Evolutionary conservation across 2,329 filamentous ascomycete genomes (phyloP), one percentile per base, ranked within the genome.

Genomic region (Cladophialophora exuberans): DNA sequence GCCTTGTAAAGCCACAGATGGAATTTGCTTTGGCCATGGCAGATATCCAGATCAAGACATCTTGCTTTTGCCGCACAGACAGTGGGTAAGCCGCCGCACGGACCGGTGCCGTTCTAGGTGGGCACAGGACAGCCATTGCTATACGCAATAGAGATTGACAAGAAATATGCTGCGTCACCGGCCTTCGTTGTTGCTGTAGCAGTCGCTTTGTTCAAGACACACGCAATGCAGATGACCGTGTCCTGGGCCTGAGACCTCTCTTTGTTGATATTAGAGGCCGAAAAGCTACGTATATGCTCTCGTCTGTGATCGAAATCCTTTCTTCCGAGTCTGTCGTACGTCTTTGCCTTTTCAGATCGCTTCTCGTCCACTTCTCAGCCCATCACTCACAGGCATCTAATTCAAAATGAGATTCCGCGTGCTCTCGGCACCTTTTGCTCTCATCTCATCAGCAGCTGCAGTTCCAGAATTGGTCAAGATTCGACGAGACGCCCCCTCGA

Each of bases 11-110:
- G 55, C 69, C 75, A 59, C 77, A 81, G 67, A 65, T 88, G 60
- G 74, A 74, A 55, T 59, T 78, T 53, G 82, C 82, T 1, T 60
- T 78, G 59, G 79, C 78, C 3, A 74, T 78, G 45, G 83, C 84
- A 2, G 85, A 88, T 72, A 79, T 88, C 11, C 71, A 74, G 1
- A 75, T 88, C 11, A 72, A 67, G 17, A 74, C 80, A 6, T 85
- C 82, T 3, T 87, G 84, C 62, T 86, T 81, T 63, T 87, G 81
- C 62, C 70, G 76, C 18, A 51, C 48, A 33, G 46, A 49, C 35
- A 11, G 11, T 2, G 3, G 22, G 26, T 42, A n/a, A 42, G 2
- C 26, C 22, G 18, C n/a, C 23, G 22, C 39, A n/a, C 15, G 39
- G 39, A 42, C 22, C 22, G 10, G 22, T n/a, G 18, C 1, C 26